Evolutionary conservation across 1,139 yeast species (phyloP).

Genomic region (Arxiozyma slooffiae): DNA sequence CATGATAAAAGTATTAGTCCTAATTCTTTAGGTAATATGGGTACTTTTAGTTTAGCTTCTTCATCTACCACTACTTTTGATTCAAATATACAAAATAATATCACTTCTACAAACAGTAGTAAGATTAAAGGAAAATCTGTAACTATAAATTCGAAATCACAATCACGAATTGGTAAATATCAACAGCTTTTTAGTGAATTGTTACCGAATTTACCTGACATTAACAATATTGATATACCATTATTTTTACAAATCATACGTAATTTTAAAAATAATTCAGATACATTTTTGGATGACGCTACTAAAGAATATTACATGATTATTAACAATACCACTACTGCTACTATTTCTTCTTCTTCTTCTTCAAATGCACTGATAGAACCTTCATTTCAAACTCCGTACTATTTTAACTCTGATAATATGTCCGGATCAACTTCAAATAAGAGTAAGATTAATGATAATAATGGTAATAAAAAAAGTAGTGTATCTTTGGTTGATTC

Average conservation of each 20-base stretch:
- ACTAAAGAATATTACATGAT: conserved; percentile 21
- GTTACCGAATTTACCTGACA: conserved; percentile 24
- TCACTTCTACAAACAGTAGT: too few species aligned
- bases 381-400: conserved; percentile 1
- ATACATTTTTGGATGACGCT: conserved; percentile 17
- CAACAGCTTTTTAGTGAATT: conserved; percentile 18
- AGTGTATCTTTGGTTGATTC: conserved; percentile 2
- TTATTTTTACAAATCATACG: conserved; percentile 22
- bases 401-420: conserved; percentile 2
- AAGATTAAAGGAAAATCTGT: conserved; percentile 9
- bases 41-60: not conserved
- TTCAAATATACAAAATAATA: not conserved
- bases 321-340: conserved; percentile 4
- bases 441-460: not conserved
- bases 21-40: not conserved
- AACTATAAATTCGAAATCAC: conserved; percentile 10
- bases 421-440: not conserved
- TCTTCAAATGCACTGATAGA: conserved; percentile 3
- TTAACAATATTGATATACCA: conserved; percentile 23
- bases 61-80: not conserved
- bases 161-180: conserved; percentile 17
- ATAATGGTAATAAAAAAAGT: not conserved
- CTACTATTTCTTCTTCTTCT: too few species aligned
- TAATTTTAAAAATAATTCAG: conserved; percentile 13
- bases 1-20: not conserved